phyloP scores from a whole-genome alignment of 2,329 filamentous ascomycete genomes.

The Scedosporium minutisporum region DNA sequence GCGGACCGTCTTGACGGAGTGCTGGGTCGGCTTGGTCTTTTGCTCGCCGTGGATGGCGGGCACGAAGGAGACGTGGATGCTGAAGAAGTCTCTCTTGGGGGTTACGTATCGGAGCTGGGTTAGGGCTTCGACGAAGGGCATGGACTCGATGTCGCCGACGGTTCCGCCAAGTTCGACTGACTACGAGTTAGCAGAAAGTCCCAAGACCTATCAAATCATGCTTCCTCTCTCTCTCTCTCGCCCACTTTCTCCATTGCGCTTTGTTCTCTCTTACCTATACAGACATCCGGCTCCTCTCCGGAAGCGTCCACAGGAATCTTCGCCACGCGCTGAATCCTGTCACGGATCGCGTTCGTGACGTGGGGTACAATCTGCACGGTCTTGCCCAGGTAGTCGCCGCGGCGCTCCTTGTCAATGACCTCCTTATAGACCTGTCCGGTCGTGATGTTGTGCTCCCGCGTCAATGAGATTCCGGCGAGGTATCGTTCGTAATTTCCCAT shows the following conservation, averaged over 20 bases:
- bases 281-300: conserved; percentile 75
- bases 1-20: conserved; percentile 74
- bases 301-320: conserved; percentile 80
- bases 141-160: conserved; percentile 73
- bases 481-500: conserved; percentile 46
- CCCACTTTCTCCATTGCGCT: too few relatives aligned
- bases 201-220: background rate
- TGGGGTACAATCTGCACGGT: conserved; percentile 90
- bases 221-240: too few relatives aligned
- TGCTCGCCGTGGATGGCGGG: conserved; percentile 62
- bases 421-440: conserved; percentile 92
- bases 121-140: conserved; percentile 80
- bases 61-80: conserved; percentile 83
- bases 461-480: conserved; percentile 66
- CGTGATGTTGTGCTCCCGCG: conserved; percentile 88
- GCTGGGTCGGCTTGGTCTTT: conserved; percentile 96
- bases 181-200: background rate
- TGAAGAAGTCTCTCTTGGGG: conserved; percentile 72
- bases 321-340: conserved; percentile 84
- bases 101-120: conserved; percentile 64
- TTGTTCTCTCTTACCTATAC: conserved; percentile 54
- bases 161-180: conserved; percentile 39
- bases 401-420: conserved; percentile 64
- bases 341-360: conserved; percentile 82
- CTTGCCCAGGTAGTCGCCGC: conserved; percentile 72